Conservation (phyloP, 1,284 basidiomycete genomes). For the Tilletiaria anomala region DNA sequence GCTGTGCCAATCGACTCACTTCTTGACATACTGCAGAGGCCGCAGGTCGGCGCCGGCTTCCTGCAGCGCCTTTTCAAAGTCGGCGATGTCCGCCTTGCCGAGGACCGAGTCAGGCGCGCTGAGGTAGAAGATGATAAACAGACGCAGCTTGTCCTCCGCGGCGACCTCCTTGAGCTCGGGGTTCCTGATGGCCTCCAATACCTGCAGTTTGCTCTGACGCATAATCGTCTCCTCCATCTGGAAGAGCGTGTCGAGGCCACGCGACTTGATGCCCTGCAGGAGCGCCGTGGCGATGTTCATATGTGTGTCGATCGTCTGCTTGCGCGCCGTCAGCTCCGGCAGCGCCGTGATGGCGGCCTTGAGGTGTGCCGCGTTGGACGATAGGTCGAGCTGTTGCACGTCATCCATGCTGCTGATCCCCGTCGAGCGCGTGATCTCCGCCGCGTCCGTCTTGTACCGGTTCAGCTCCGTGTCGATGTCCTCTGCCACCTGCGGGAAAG, state of each 20-base stretch:
- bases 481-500: slow-evolving; percentile 96
- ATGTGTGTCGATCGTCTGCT: slow-evolving; percentile 89
- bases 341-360: slow-evolving; percentile 96
- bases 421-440: slow-evolving; percentile 88
- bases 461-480: slow-evolving; percentile 88
- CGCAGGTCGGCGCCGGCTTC: slow-evolving; percentile 55
- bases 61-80: slow-evolving; percentile 50
- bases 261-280: slow-evolving; percentile 85
- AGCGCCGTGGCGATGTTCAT: slow-evolving; percentile 98
- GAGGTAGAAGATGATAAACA: slow-evolving; percentile 86
- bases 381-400: slow-evolving; percentile 54
- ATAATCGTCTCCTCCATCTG: slow-evolving; percentile 78
- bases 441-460: slow-evolving; percentile 86
- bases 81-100: slow-evolving; percentile 68
- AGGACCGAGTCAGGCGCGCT: slow-evolving; percentile 65
- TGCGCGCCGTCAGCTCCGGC: slow-evolving; percentile 92
- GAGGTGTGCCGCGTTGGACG: slow-evolving; percentile 81
- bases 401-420: slow-evolving; percentile 93
- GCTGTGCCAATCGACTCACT: slow-evolving; percentile 42
- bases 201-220: slow-evolving; percentile 48
- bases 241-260: slow-evolving; percentile 89
- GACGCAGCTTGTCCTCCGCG: slow-evolving; percentile 68
- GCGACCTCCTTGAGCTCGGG: slow-evolving; percentile 5
- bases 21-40: slow-evolving; percentile 83
- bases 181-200: slow-evolving; percentile 60